Evolutionary conservation across 106 monocot genomes (phyloP).

Genomic region (Narthecium ossifragum): DNA sequence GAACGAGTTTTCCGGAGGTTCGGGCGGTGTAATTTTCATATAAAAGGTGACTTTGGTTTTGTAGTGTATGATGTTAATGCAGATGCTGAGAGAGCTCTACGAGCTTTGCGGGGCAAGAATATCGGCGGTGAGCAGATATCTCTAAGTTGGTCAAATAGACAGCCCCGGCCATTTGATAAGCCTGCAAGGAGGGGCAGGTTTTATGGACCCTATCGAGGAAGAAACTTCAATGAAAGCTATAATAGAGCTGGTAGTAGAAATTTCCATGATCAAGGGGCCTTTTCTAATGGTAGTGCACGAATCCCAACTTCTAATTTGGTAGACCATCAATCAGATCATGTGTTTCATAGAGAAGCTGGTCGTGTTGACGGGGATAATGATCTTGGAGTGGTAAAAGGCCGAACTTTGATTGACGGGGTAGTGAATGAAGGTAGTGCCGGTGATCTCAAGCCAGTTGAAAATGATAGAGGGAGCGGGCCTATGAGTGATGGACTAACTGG

Average conservation of each 20-base stretch:
- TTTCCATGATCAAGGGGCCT: constrained; percentile 19
- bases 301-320: constrained; percentile 10
- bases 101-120: constrained; percentile 38
- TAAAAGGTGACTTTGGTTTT: constrained; percentile 79
- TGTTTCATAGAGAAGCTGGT: constrained; percentile 15
- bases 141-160: constrained; percentile 62
- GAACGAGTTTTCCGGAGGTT: constrained; percentile 55
- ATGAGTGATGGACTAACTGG: constrained; percentile 8
- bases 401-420: constrained; percentile 8
- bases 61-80: constrained; percentile 46
- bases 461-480: constrained; percentile 47
- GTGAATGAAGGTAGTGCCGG: not conserved
- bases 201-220: constrained; percentile 27
- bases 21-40: constrained; percentile 36
- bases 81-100: constrained; percentile 57
- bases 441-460: constrained; percentile 16
- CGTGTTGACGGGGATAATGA: constrained; percentile 13
- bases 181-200: constrained; percentile 18
- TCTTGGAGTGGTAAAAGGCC: constrained; percentile 17
- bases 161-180: constrained; percentile 35
- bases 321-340: constrained; percentile 7
- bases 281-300: not conserved
- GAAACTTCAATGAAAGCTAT: constrained; percentile 16
- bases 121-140: constrained; percentile 52
- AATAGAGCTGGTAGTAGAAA: constrained; percentile 9